Base-by-base conservation (phyloP, 257 asterid species). In the Solanum lycopersicoides region DNA sequence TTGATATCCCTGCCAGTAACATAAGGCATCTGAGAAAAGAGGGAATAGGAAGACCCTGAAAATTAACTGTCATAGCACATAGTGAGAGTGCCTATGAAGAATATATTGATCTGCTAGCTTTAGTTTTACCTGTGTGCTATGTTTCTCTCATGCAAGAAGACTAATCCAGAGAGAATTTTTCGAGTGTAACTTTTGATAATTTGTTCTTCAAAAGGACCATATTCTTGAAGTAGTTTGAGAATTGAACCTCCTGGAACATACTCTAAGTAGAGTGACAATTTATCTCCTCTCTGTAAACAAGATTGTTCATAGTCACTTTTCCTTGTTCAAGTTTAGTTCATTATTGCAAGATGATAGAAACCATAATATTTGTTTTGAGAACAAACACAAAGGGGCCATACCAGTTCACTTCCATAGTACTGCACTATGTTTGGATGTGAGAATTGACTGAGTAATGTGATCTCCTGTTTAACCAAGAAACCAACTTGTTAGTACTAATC, bases 171-270 rank as follows among this genome's bases (percentile, higher is more conserved):
- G 87, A 94, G 87, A 87, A 93, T 94, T 91, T 95, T 94, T 66
- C 88, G 92, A 44, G 93, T 92, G 85, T 91, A 92, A 84, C 91
- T 90, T 68, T 92, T 92, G 65, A 94, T 92, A 82, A 93, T 94
- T 84, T 91, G 92, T 90, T 95, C 97, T 45, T 94, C 93, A 87
- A 95, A 90, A 30, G 92, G 93, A 63, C 96, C 97, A 84, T 92
- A 94, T 60, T 94, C 97, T 89, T 92, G 93, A 44, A 95, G 93
- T 76, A 94, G 90, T 90, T 91, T 92, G 90, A 91, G 89, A 80
- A 95, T 88, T 75, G 97, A 95, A 60, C 98, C 97, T 83, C 97
- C 98, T 63, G 95, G 91, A 12, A 92, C 94, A 86, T 91, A 92
- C 91, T 94, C 98, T n/a, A 94, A 92, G 92, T 92, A 95, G 87